These are phyloP conservation scores for Neonectria neomacrospora DNA, from an alignment of 2,329 filamentous ascomycete genomes.

Conservation along the genomic window DNA sequence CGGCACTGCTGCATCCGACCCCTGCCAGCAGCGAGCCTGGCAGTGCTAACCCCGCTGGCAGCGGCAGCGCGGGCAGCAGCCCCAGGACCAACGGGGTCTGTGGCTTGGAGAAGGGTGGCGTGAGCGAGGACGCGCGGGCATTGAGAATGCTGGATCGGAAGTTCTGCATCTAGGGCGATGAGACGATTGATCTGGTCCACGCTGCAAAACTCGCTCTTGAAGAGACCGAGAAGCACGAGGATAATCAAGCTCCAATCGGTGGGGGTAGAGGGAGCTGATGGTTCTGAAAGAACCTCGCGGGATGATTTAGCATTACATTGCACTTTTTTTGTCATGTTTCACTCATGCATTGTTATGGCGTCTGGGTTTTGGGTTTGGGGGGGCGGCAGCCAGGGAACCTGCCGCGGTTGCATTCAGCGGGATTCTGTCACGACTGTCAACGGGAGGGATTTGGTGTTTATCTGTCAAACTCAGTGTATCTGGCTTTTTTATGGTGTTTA, in stretches of 20 bases:
- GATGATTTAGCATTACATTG: constrained; percentile 25
- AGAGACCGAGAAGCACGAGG: background rate
- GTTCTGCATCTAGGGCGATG: constrained; percentile 52
- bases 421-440: constrained; percentile 35
- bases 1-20: constrained; percentile 63
- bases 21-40: constrained; percentile 58
- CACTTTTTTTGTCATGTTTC: constrained; percentile 24
- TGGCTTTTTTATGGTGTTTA: constrained; percentile 28
- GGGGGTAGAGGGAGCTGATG: background rate
- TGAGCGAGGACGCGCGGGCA: constrained; percentile 72
- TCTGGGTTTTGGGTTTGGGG: constrained; percentile 38
- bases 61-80: constrained; percentile 56
- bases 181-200: background rate
- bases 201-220: background rate
- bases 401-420: constrained; percentile 42
- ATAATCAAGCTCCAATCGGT: background rate
- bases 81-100: constrained; percentile 44
- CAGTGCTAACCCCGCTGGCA: constrained; percentile 56
- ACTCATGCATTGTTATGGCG: constrained; percentile 43
- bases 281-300: constrained; percentile 8
- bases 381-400: constrained; percentile 34
- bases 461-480: constrained; percentile 8
- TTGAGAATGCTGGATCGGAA: constrained; percentile 73
- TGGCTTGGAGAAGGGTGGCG: constrained; percentile 53
- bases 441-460: constrained; percentile 34